Conservation (phyloP, 1,284 basidiomycete species). For the Golubevia sp. region DNA sequence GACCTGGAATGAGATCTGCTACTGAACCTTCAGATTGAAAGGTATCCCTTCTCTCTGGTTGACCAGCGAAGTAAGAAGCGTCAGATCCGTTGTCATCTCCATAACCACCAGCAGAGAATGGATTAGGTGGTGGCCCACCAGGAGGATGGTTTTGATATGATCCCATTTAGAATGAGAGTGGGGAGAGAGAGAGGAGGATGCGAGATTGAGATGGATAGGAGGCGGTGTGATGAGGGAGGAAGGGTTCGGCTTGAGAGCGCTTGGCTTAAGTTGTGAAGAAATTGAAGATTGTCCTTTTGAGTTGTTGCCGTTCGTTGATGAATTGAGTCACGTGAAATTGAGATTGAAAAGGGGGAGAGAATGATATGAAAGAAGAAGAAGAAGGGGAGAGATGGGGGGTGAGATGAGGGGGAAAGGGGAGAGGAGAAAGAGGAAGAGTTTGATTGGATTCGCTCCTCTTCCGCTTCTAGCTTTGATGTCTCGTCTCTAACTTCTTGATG, state of each 20-base stretch:
- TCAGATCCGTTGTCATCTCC: slow-evolving; percentile 42
- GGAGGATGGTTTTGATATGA: slow-evolving; percentile 4
- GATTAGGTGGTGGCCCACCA: slow-evolving; percentile 11
- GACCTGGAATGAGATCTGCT: slow-evolving; percentile 42
- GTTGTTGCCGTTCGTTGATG: neutral
- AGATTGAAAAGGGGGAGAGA: too few species aligned
- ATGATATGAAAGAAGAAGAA: too few species aligned
- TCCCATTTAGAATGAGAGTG: neutral
- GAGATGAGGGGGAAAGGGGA: too few species aligned
- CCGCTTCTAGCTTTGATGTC: too few species aligned
- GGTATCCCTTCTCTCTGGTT: slow-evolving; percentile 38
- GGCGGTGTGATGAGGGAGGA: neutral
- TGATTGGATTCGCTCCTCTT: too few species aligned
- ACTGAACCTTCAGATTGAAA: slow-evolving; percentile 48
- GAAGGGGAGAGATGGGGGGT: too few species aligned
- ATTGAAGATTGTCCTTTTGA: neutral
- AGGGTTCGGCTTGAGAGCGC: neutral
- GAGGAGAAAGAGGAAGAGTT: too few species aligned
- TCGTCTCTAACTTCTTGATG: too few species aligned
- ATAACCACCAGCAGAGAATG: slow-evolving; percentile 40
- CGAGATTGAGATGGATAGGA: neutral
- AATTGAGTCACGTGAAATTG: neutral
- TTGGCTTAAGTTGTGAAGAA: neutral
- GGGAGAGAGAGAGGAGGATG: neutral
- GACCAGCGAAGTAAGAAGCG: slow-evolving; percentile 34